phyloP scores from a whole-genome alignment of 352 stramenopile species.

The Peronospora belbahrii region DNA sequence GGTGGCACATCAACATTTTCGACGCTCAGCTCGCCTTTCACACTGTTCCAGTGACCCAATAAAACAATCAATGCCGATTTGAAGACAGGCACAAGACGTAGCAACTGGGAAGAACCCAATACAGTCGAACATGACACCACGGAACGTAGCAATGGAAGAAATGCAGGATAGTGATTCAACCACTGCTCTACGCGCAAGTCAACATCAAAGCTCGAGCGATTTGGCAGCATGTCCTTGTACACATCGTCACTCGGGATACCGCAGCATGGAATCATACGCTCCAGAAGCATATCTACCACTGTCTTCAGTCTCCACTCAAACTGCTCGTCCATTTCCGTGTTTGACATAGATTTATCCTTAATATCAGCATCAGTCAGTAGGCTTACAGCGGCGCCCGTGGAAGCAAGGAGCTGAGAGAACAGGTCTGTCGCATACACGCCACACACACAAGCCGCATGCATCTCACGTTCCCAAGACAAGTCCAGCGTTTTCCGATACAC shows the following conservation, averaged over 20 bases:
- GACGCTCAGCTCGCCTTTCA: conserved; percentile 52
- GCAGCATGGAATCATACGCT: conserved; percentile 69
- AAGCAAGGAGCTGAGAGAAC: conserved; percentile 38
- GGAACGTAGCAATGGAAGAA: conserved; percentile 47
- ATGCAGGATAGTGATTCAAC: conserved; percentile 74
- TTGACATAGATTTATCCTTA: conserved; percentile 3
- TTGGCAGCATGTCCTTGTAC: conserved; percentile 79
- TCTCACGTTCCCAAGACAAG: conserved; percentile 58
- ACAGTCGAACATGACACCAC: conserved; percentile 34
- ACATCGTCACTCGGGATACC: conserved; percentile 65
- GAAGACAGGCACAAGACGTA: conserved; percentile 62
- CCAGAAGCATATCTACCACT: conserved; percentile 62
- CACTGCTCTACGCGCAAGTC: conserved; percentile 78
- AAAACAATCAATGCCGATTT: conserved; percentile 71
- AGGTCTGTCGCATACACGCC: conserved; percentile 51
- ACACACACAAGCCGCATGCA: conserved; percentile 50
- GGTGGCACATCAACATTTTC: conserved; percentile 74
- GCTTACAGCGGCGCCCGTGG: conserved; percentile 10
- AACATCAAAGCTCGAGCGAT: conserved; percentile 76
- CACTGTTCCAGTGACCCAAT: conserved; percentile 75
- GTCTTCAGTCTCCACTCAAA: conserved; percentile 46
- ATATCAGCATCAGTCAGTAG: conserved; percentile 2
- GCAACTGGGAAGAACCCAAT: conserved; percentile 33
- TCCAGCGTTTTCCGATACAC: conserved; percentile 74
- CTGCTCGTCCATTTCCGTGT: conserved; percentile 23